phyloP scores from a whole-genome alignment of 2,329 filamentous ascomycete species.

The Hypoxylon sp. region DNA sequence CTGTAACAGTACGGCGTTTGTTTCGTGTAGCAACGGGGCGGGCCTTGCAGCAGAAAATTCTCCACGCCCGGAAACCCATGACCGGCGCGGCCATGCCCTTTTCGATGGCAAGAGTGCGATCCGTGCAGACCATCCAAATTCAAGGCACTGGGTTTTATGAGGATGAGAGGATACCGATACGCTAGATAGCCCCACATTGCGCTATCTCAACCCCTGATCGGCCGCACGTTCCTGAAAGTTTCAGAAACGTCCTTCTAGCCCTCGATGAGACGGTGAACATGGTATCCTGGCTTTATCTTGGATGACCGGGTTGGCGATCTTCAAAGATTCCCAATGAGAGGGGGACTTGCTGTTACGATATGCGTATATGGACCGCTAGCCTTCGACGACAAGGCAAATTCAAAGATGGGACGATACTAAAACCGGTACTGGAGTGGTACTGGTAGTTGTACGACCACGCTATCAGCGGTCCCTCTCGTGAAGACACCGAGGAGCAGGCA shows the following conservation, averaged over 20 bases:
- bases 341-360: not conserved
- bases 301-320: slow-evolving; percentile 1
- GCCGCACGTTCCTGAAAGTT: slow-evolving; percentile 35
- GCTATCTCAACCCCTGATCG: slow-evolving; percentile 37
- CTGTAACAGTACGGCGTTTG: slow-evolving; percentile 36
- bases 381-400: not conserved
- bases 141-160: slow-evolving; percentile 9
- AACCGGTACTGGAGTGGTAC: not conserved
- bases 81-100: slow-evolving; percentile 23
- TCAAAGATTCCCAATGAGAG: not conserved
- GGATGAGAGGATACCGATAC: slow-evolving; percentile 17
- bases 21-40: slow-evolving; percentile 40
- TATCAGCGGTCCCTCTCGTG: not conserved
- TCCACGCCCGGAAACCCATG: slow-evolving; percentile 33
- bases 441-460: not conserved
- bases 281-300: slow-evolving; percentile 30
- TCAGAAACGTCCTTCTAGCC: slow-evolving; percentile 32
- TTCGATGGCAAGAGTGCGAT: slow-evolving; percentile 23
- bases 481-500: not conserved
- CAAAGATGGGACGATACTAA: slow-evolving; percentile 1
- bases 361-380: not conserved
- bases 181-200: slow-evolving; percentile 28
- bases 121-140: slow-evolving; percentile 20
- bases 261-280: slow-evolving; percentile 28
- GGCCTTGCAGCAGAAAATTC: slow-evolving; percentile 28